These are phyloP conservation scores for Zymoseptoria ardabiliae DNA, from an alignment of 2,329 filamentous ascomycete genomes.

Conservation along the genomic window DNA sequence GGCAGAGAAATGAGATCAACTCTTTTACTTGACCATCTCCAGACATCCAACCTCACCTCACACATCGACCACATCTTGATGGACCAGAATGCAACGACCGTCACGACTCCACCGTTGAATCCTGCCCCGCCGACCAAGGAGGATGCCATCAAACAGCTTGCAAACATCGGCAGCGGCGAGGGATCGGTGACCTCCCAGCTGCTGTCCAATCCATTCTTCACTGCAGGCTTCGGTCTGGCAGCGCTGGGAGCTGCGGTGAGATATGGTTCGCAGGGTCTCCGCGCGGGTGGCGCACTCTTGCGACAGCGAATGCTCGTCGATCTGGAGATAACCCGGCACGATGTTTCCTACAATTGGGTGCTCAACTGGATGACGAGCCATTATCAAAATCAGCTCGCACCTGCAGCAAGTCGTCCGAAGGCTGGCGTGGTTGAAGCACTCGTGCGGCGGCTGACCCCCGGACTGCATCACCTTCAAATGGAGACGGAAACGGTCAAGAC, in stretches of 20 bases:
- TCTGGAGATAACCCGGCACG: slow-evolving; percentile 89
- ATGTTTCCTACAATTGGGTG: slow-evolving; percentile 90
- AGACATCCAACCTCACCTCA: not conserved
- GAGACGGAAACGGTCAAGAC: slow-evolving; percentile 56
- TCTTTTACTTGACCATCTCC: not conserved
- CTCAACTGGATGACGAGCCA: slow-evolving; percentile 81
- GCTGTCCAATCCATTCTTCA: slow-evolving; percentile 47
- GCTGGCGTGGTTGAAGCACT: slow-evolving; percentile 44
- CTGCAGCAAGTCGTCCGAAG: slow-evolving; percentile 20
- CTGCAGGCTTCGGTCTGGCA: slow-evolving; percentile 74
- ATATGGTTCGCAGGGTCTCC: slow-evolving; percentile 69
- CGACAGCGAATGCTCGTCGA: slow-evolving; percentile 85
- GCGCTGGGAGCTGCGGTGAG: slow-evolving; percentile 76
- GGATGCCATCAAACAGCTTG: slow-evolving; percentile 33
- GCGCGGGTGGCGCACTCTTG: slow-evolving; percentile 64
- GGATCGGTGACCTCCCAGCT: slow-evolving; percentile 39
- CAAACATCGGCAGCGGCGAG: slow-evolving; percentile 27
- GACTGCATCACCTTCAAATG: slow-evolving; percentile 58
- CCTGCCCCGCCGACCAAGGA: slow-evolving; percentile 10
- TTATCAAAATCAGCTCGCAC: slow-evolving; percentile 35
- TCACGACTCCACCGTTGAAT: slow-evolving; percentile 18
- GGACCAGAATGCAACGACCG: slow-evolving; percentile 28
- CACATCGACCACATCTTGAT: slow-evolving; percentile 14
- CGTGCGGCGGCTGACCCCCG: slow-evolving; percentile 51
- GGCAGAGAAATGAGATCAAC: not conserved